A percentile compares a stretch with the other conserved stretches of the same genome.
phyloP scores from a whole-genome alignment of 1,284 basidiomycete species.

The Pseudozyma thailandica region DNA sequence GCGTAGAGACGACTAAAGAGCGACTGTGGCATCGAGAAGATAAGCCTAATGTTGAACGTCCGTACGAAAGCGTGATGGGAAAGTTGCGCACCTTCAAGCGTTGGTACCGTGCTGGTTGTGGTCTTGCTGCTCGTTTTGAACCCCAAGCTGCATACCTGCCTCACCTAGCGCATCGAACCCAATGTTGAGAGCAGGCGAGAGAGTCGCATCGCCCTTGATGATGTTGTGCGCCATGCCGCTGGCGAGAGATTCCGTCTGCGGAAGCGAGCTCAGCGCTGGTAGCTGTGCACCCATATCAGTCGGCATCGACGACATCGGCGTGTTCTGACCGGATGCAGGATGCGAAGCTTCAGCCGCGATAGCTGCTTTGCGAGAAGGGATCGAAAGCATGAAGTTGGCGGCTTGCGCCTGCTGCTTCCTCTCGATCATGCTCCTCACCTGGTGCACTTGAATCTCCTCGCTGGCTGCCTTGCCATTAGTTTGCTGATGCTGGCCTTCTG shows the following conservation, averaged over 20 bases:
- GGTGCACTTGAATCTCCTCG: conserved; percentile 44
- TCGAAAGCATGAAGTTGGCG: conserved; percentile 57
- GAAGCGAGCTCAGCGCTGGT: conserved; percentile 41
- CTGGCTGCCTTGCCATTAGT: conserved; percentile 29
- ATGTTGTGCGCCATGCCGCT: conserved; percentile 31
- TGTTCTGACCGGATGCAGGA: conserved; percentile 43
- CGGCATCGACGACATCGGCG: conserved; percentile 59
- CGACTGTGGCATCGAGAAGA: neutral
- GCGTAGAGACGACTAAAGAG: neutral
- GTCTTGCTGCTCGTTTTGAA: conserved; percentile 11
- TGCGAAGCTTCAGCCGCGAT: conserved; percentile 38
- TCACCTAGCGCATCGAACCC: conserved; percentile 33
- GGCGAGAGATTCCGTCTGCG: conserved; percentile 23
- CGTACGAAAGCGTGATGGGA: neutral
- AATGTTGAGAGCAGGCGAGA: conserved; percentile 34
- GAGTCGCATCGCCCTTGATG: conserved; percentile 14
- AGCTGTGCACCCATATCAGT: conserved; percentile 50
- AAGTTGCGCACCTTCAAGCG: neutral
- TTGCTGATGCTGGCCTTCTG: conserved; percentile 17
- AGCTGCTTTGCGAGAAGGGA: conserved; percentile 45
- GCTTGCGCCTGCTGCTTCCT: conserved; percentile 56
- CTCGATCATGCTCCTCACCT: conserved; percentile 56
- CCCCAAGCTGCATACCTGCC: conserved; percentile 23
- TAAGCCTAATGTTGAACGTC: too few species aligned
- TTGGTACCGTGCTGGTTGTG: conserved; percentile 11